Base-by-base conservation (phyloP, 1,284 basidiomycete species). In the Cryptococcus depauperatus region DNA sequence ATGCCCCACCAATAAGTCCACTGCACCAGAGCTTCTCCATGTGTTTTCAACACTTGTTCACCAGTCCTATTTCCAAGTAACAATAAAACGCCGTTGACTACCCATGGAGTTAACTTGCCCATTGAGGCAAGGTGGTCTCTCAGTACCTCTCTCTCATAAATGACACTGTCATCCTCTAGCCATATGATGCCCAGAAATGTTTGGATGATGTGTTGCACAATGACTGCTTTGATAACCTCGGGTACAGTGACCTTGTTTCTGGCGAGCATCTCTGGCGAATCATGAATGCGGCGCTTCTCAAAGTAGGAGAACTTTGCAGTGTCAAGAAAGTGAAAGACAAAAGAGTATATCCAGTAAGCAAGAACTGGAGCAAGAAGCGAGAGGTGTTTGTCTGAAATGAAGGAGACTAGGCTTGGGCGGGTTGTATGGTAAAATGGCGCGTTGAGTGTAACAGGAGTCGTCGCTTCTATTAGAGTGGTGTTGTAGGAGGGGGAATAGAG, bases 1-100 rank as follows among this genome's bases (percentile, higher is more conserved):
- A 93, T 81, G 16, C 75, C 82, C 90, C 92, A 98, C 95, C 95
- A 99, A 69, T 98, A 98, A 16, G 82, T 57, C 66, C 78, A 81
- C 64, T 84, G 79, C 18, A 83, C 77, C 13, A 81, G 48, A 8
- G 73, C 67, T 5, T 75, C 74, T 0, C 85, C 81, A 25, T 77
- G 58, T 6, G 50, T 55, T 16, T 73, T 62, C 37, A 76, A 58
- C 18, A 76, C 32, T 29, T 57, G 46, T 47, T 65, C 50, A 18
- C 73, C 72, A 3, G 59, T 63, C 44, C 57, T 53, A 43, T 61
- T 30, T 52, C 71, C 74, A 14, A 77, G 56, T 5, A 75, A 21
- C 11, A 79, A 74, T n/a, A 79, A 49, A 1, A 74, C 55, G 42
- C 61, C 61, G 38, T 62, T 59, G 5, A 78, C 71, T 7, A 81